Percentiles rank a stretch among this genome's conserved stretches.
Conservation (phyloP, 164 flowering plant genomes). For the Vitis amurensis region DNA sequence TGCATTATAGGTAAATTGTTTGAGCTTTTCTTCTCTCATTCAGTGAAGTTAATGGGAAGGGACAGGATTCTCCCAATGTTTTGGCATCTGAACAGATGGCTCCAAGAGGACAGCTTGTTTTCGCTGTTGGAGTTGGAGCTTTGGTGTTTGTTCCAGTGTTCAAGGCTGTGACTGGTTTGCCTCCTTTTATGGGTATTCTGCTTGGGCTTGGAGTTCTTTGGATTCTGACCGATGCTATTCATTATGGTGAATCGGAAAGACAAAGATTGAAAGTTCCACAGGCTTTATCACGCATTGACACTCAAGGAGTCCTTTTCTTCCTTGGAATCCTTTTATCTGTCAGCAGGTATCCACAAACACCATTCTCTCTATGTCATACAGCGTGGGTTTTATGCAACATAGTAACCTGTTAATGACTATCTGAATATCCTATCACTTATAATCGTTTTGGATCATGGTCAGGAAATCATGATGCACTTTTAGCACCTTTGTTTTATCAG, state of each 20-base stretch:
- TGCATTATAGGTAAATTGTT: background rate
- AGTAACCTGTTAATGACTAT: background rate
- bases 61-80: constrained; percentile 56
- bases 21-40: constrained; percentile 16
- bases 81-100: constrained; percentile 97
- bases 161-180: constrained; percentile 90
- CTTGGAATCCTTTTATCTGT: constrained; percentile 94
- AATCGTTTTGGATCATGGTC: too few relatives aligned
- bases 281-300: constrained; percentile 94
- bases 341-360: constrained; percentile 58
- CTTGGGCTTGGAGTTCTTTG: constrained; percentile 97
- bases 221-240: constrained; percentile 97
- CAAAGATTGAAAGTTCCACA: constrained; percentile 90
- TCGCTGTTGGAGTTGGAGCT: constrained; percentile 88
- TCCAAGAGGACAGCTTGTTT: constrained; percentile 93
- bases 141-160: constrained; percentile 93
- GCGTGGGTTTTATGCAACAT: background rate
- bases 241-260: constrained; percentile 91
- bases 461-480: too few relatives aligned
- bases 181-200: constrained; percentile 95
- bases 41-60: constrained; percentile 93
- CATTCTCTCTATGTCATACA: background rate
- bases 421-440: background rate
- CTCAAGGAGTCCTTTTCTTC: constrained; percentile 96
- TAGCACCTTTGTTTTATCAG: too few relatives aligned